Conservation (phyloP, 2,329 filamentous ascomycete species). For the Sporothrix brasiliensis region DNA sequence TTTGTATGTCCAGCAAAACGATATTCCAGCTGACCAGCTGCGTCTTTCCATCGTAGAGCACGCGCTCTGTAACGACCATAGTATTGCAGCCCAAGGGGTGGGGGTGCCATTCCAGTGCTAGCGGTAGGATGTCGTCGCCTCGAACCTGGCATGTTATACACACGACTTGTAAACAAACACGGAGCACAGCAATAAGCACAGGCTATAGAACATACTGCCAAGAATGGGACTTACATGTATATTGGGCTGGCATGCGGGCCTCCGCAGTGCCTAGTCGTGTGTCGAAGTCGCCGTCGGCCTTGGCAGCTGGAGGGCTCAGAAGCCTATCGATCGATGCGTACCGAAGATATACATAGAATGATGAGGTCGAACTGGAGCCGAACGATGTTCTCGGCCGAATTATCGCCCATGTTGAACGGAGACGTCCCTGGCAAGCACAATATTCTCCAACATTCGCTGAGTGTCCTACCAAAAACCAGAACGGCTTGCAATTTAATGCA, state of each 20-base stretch:
- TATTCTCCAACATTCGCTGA: background rate
- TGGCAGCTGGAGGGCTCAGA: background rate
- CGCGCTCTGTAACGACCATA: background rate
- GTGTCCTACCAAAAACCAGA: background rate
- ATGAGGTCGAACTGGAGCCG: background rate
- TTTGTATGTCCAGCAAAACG: background rate
- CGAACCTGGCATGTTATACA: background rate
- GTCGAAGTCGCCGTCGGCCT: background rate
- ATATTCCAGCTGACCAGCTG: background rate
- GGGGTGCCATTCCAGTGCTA: conserved; percentile 11
- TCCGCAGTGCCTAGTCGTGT: background rate
- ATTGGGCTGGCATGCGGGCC: background rate
- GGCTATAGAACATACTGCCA: background rate
- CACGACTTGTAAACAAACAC: background rate
- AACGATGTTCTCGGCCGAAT: background rate
- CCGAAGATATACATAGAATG: background rate
- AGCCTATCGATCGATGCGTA: background rate
- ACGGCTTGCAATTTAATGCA: background rate
- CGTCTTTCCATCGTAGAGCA: background rate
- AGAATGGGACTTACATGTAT: background rate
- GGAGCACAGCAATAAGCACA: background rate
- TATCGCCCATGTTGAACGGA: background rate
- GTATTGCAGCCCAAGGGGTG: background rate
- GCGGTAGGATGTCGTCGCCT: background rate
- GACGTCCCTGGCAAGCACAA: background rate